Evolutionary conservation across 2,329 filamentous ascomycete species (phyloP).

Genomic region (Trichoderma asperellum): DNA sequence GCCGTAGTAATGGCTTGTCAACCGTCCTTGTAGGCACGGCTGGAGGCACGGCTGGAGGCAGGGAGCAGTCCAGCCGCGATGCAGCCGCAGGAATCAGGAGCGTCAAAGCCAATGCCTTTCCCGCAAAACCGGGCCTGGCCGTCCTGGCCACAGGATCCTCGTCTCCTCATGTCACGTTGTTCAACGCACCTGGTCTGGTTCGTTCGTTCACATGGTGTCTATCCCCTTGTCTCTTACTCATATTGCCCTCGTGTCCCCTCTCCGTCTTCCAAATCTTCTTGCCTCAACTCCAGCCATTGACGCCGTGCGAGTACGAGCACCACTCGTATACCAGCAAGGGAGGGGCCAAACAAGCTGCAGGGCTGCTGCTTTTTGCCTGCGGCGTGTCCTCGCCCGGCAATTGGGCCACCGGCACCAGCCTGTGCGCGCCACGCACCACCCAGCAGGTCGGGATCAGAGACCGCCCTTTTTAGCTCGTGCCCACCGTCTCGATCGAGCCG

Average conservation of each 20-base stretch:
- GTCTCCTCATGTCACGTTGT: background rate
- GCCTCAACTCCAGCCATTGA: slow-evolving; percentile 5
- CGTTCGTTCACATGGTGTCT: background rate
- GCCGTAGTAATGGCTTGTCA: background rate
- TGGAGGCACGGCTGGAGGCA: slow-evolving; percentile 16
- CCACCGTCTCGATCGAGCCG: slow-evolving; percentile 22
- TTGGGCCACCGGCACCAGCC: slow-evolving; percentile 19
- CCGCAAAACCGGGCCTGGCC: background rate
- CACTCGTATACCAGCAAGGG: background rate
- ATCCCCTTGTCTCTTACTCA: background rate
- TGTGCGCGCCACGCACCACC: slow-evolving; percentile 26
- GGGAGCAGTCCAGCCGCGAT: slow-evolving; percentile 9
- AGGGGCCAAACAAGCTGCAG: slow-evolving; percentile 13
- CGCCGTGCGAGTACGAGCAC: background rate
- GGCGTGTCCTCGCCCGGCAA: slow-evolving; percentile 27
- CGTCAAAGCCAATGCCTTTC: background rate
- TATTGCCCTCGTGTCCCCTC: background rate
- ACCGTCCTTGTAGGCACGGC: background rate
- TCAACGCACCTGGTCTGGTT: background rate
- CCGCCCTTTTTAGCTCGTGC: slow-evolving; percentile 27
- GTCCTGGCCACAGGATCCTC: background rate
- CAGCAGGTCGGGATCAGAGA: slow-evolving; percentile 29
- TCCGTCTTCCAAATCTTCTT: background rate
- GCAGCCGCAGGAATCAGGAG: slow-evolving; percentile 1
- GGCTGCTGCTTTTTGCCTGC: slow-evolving; percentile 20